A percentile compares a stretch with the other conserved stretches of the same genome.
phyloP scores from a whole-genome alignment of 441 rosid species.

The Eutrema salsugineum region DNA sequence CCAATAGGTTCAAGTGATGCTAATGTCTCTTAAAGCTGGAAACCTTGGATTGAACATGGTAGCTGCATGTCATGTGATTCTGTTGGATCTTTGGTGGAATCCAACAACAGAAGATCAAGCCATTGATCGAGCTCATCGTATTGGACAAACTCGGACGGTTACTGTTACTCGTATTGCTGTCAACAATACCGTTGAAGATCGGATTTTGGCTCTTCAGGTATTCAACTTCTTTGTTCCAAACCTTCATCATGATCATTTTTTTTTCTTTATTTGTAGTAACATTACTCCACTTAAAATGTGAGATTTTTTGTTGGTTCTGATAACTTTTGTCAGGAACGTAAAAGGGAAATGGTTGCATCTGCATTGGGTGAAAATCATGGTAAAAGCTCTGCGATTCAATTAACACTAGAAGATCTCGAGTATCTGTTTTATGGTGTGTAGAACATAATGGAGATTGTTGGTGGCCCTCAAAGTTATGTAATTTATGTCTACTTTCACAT shows the following conservation, averaged over 20 bases:
- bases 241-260: not conserved
- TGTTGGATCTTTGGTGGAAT: conserved; percentile 1
- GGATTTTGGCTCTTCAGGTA: conserved; percentile 1
- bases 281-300: not conserved
- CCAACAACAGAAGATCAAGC: conserved; percentile 8
- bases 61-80: not conserved
- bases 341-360: conserved; percentile 79
- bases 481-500: not conserved
- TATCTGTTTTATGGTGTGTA: conserved; percentile 44
- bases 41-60: not conserved
- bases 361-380: conserved; percentile 80
- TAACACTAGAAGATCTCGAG: conserved; percentile 66
- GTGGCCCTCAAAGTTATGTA: not conserved
- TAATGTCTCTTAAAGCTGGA: not conserved
- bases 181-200: not conserved
- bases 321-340: conserved; percentile 49
- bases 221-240: not conserved
- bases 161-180: not conserved
- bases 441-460: not conserved
- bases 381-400: conserved; percentile 47
- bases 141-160: not conserved
- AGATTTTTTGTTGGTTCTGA: not conserved
- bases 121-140: not conserved
- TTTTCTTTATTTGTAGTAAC: not conserved
- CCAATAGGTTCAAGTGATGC: not conserved